Evolutionary conservation across 345 rosid species (phyloP), one percentile per base, ranked within the genome.

Genomic region (Gossypium ekmanianum): DNA sequence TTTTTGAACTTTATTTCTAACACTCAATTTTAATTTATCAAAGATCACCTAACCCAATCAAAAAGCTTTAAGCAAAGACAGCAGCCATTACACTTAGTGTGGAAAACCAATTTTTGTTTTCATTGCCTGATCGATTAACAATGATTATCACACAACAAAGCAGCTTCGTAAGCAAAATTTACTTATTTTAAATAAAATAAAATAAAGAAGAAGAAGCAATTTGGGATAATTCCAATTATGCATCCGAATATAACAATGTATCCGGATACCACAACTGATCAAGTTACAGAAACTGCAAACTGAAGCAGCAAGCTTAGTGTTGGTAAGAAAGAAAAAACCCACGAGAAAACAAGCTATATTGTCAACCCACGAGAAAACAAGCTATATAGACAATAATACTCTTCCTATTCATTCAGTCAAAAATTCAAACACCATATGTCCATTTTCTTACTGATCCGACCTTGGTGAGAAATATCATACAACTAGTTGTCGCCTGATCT

Each of bases 401-500:
- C 52, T n/a, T 29, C 26, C 24, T 34, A 71, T 52, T n/a, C 18
- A 6, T 54, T 18, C 11, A 39, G 39, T 18, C 27, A 4, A 18
- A 56, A 14, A 13, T 72, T 41, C 29, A 1, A 54, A 18, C 26
- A 17, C 47, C 50, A 20, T 20, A 57, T 0, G 13, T 11, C 0
- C 41, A 43, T 57, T 57, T 58, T 39, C 34, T 47, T 69, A 29
- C 66, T 14, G 26, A 43, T 18, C 66, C 29, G 8, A 11, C 45
- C 27, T 45, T 12, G n/a, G n/a, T 44, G 16, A 11, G 68, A 47
- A 13, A 14, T 16, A 7, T 17, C 73, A 52, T 74, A 68, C 76
- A 80, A 13, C 78, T 83, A 95, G 67, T 84, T 83, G 74, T 93
- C 87, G 48, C 84, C 79, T 56, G 87, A 82, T 82, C 88, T 89